Evolutionary conservation across 2,329 filamentous ascomycete species (phyloP).

Genomic region (Paramyrothecium roridum): DNA sequence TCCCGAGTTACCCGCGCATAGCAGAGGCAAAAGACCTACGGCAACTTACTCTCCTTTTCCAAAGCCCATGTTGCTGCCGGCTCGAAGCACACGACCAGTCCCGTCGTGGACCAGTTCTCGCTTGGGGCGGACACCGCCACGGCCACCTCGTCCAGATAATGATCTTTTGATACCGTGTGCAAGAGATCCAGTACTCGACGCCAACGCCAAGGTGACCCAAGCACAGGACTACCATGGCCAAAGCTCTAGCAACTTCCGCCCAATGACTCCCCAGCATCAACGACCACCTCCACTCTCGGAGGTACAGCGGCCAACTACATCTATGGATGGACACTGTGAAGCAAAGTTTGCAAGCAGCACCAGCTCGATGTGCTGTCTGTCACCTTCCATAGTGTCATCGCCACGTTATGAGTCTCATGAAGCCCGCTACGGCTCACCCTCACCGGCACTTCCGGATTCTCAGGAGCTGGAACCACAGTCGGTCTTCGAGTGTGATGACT

Average conservation of each 20-base stretch:
- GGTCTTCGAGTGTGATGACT: slow-evolving; percentile 47
- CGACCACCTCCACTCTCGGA: not conserved
- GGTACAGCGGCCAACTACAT: not conserved
- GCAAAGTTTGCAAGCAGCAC: not conserved
- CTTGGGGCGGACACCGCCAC: slow-evolving; percentile 17
- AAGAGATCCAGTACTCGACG: slow-evolving; percentile 3
- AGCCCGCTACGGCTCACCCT: not conserved
- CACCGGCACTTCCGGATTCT: slow-evolving; percentile 1
- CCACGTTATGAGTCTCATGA: not conserved
- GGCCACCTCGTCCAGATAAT: slow-evolving; percentile 25
- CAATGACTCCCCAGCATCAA: not conserved
- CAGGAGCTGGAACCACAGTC: slow-evolving; percentile 30
- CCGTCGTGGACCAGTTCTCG: slow-evolving; percentile 25
- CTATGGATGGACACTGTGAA: not conserved
- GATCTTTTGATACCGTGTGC: slow-evolving; percentile 17
- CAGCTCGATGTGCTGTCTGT: not conserved
- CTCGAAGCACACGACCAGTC: slow-evolving; percentile 19
- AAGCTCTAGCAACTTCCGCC: not conserved
- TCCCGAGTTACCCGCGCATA: slow-evolving; percentile 12
- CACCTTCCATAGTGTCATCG: not conserved
- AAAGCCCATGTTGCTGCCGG: slow-evolving; percentile 30
- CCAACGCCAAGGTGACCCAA: not conserved
- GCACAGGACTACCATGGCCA: not conserved
- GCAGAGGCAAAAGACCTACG: slow-evolving; percentile 16
- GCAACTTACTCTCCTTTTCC: slow-evolving; percentile 40